Conservation (phyloP, 371 early-diverging fungal genomes). For the Coemansia sp. region DNA sequence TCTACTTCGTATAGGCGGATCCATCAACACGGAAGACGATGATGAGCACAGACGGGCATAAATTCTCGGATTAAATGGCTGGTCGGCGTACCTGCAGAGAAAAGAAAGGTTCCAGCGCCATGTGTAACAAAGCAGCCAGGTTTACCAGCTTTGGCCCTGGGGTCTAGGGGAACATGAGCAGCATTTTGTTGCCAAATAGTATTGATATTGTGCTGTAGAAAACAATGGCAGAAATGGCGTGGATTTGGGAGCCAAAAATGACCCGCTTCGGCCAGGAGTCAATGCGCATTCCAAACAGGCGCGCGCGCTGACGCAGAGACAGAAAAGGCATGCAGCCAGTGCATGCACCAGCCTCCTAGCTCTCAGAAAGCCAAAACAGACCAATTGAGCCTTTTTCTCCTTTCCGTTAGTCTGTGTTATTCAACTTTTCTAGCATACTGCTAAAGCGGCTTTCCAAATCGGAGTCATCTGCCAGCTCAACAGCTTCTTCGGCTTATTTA, state of each 20-base stretch:
- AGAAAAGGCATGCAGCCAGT: neutral
- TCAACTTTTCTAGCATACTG: neutral
- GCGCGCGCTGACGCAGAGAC: neutral
- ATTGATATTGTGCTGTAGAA: too few relatives aligned
- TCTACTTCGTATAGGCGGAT: constrained; percentile 20
- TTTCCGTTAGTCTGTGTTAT: neutral
- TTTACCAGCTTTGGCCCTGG: neutral
- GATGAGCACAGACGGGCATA: neutral
- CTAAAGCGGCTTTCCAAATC: neutral
- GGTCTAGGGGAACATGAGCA: too few relatives aligned
- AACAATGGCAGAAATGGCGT: neutral
- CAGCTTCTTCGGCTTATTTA: neutral
- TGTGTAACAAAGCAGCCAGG: neutral
- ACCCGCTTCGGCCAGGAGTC: neutral
- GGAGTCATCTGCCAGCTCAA: constrained; percentile 3
- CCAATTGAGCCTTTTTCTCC: neutral
- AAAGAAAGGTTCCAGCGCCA: neutral
- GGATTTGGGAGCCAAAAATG: neutral
- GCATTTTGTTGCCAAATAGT: too few relatives aligned
- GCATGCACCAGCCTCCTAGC: neutral
- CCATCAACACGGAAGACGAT: constrained; percentile 3
- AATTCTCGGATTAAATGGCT: neutral
- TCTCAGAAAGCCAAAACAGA: neutral
- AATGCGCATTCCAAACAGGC: neutral
- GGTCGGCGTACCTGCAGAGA: neutral